A percentile compares a stretch with the other conserved stretches of the same genome.
Conservation (phyloP, 1,284 basidiomycete species). For the Austroboletus olivaceoglutinosus region DNA sequence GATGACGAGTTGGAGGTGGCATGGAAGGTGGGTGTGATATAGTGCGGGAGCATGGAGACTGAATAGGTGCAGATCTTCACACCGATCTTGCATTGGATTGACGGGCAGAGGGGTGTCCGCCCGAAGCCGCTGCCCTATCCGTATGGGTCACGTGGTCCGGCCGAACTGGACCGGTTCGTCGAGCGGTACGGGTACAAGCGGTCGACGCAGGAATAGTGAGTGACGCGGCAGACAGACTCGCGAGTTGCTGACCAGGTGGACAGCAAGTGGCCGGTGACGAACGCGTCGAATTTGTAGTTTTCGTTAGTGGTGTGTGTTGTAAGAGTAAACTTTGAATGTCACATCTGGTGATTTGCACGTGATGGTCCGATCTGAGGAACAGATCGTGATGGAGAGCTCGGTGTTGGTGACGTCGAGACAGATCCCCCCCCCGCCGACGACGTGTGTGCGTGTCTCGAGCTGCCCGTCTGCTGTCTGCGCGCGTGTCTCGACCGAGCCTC, state of each 20-base stretch:
- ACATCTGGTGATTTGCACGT: constrained; percentile 22
- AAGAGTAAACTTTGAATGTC: not conserved
- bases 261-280: constrained; percentile 30
- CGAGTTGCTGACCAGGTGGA: not conserved
- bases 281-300: constrained; percentile 23
- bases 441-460: constrained; percentile 14
- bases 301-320: not conserved
- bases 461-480: constrained; percentile 16
- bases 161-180: constrained; percentile 77
- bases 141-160: constrained; percentile 93
- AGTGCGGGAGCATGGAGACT: constrained; percentile 5
- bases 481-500: constrained; percentile 19
- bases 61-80: constrained; percentile 75
- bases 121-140: constrained; percentile 78
- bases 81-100: constrained; percentile 93
- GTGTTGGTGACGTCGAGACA: constrained; percentile 21
- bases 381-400: constrained; percentile 27
- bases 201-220: constrained; percentile 69
- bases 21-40: constrained; percentile 71
- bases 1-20: constrained; percentile 94
- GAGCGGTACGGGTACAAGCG: constrained; percentile 78
- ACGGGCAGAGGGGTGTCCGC: constrained; percentile 50
- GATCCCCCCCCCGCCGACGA: constrained; percentile 34
- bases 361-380: constrained; percentile 27
- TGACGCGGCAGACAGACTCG: constrained; percentile 14